Conservation (phyloP, 2,329 filamentous ascomycete genomes). For the Magnaporthiopsis incrustans region DNA sequence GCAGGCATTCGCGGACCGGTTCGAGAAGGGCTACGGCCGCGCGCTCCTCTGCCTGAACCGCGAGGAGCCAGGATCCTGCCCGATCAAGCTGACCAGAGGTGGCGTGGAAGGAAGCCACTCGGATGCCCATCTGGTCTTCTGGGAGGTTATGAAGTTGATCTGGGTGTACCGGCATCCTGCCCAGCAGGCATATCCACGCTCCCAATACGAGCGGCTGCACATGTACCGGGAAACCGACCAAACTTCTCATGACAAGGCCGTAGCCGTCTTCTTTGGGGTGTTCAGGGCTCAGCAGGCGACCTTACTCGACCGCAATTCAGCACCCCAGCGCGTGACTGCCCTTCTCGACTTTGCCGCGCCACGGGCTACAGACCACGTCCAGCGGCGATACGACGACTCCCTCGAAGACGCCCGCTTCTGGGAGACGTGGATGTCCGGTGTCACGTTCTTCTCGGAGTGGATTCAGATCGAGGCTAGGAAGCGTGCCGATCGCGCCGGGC, state of each 20-base stretch:
- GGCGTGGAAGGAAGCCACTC: not conserved
- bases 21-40: not conserved
- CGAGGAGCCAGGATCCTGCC: not conserved
- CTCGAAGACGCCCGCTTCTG: too few relatives aligned
- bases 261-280: not conserved
- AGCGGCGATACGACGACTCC: not conserved
- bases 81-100: not conserved
- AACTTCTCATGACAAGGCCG: not conserved
- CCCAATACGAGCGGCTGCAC: too few relatives aligned
- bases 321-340: not conserved
- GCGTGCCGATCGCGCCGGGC: too few relatives aligned
- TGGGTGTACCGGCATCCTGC: not conserved
- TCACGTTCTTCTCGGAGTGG: not conserved
- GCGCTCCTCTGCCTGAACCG: not conserved
- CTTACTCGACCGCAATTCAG: fast-evolving
- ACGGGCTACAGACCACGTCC: not conserved
- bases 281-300: not conserved
- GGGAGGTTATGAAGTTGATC: not conserved
- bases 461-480: not conserved
- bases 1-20: not conserved
- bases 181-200: not conserved
- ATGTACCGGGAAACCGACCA: too few relatives aligned
- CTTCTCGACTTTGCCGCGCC: not conserved
- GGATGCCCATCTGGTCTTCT: not conserved
- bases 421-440: too few relatives aligned